Conservation (phyloP, 345 rosid species). For the Pistacia atlantica region DNA sequence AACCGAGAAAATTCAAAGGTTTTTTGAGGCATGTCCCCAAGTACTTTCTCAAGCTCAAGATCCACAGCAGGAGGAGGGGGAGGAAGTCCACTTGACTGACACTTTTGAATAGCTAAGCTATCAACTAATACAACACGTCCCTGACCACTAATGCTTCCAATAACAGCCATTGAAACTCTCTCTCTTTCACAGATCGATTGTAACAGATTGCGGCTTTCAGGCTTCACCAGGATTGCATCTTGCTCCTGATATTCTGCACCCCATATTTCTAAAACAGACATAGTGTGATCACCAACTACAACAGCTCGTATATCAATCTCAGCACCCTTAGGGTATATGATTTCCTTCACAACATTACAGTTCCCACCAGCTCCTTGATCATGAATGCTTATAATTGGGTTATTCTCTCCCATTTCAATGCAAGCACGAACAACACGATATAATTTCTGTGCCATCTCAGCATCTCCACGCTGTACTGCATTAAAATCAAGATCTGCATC, state of each 20-base stretch:
- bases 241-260: conserved; percentile 99
- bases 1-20: conserved; percentile 68
- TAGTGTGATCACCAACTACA: conserved; percentile 88
- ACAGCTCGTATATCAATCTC: conserved; percentile 78
- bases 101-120: conserved; percentile 55
- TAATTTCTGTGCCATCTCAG: conserved; percentile 94
- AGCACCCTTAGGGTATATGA: conserved; percentile 90
- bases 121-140: conserved; percentile 81
- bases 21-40: conserved; percentile 95
- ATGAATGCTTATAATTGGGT: conserved; percentile 94
- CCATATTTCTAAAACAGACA: conserved; percentile 97
- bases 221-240: conserved; percentile 91
- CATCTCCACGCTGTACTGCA: conserved; percentile 97
- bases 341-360: conserved; percentile 96
- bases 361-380: conserved; percentile 99
- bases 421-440: conserved; percentile 93
- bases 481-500: conserved; percentile 97
- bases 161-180: conserved; percentile 90
- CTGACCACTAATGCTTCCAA: conserved; percentile 76
- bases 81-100: conserved; percentile 58
- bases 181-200: conserved; percentile 85
- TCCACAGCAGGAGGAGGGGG: conserved; percentile 87
- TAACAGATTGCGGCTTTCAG: conserved; percentile 68
- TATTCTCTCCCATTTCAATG: conserved; percentile 84
- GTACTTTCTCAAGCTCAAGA: conserved; percentile 91